Evolutionary conservation across 768 basidiomycete species (phyloP).

Genomic region (Trametes cinnabarina): DNA sequence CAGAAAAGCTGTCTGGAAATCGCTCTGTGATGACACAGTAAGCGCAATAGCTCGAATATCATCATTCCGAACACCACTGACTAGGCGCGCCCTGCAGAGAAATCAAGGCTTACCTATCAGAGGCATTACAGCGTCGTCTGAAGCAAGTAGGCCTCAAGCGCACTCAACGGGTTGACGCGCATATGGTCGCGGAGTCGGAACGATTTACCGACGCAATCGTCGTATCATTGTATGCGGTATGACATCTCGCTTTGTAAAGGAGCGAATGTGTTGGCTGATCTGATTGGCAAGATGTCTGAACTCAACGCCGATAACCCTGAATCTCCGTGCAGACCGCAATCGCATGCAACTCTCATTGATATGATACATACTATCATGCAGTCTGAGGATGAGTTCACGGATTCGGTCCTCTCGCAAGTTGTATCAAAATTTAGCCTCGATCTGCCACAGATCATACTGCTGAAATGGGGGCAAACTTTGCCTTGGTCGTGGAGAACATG

Average conservation of each 20-base stretch:
- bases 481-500: conserved; percentile 68
- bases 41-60: neutral
- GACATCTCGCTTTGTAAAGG: conserved; percentile 1
- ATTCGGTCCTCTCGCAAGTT: neutral
- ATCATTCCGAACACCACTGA: neutral
- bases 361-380: conserved; percentile 43
- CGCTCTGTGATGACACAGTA: too few relatives aligned
- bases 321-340: conserved; percentile 45
- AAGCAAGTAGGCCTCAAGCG: neutral
- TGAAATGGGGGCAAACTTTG: conserved; percentile 56
- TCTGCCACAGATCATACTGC: conserved; percentile 46
- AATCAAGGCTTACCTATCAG: neutral
- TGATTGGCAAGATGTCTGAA: conserved; percentile 5
- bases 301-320: neutral
- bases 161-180: conserved; percentile 2
- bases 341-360: conserved; percentile 41
- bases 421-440: conserved; percentile 34
- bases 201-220: conserved; percentile 36
- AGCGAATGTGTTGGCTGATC: neutral
- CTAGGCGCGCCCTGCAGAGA: too few relatives aligned
- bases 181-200: conserved; percentile 18
- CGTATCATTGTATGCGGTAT: conserved; percentile 38
- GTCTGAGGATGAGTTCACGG: conserved; percentile 20
- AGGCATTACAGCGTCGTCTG: neutral
- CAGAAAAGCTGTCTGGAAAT: conserved; percentile 31